These are phyloP conservation scores for Vanrija sp. DNA, from an alignment of 1,284 basidiomycete species.

Conservation along the genomic window DNA sequence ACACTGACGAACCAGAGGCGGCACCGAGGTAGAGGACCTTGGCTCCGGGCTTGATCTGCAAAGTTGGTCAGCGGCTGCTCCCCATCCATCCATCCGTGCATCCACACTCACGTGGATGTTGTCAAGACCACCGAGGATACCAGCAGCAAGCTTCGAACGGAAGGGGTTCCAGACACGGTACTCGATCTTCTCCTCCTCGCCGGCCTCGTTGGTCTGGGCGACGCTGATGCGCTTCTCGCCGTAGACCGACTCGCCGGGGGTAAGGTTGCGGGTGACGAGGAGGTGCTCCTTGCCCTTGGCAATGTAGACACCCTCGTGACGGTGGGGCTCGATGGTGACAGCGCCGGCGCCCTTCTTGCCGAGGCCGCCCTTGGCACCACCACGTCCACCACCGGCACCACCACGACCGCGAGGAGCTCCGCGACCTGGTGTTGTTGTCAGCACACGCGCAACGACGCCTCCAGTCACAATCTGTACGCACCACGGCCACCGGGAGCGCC, in stretches of 20 bases:
- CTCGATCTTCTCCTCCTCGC: conserved; percentile 78
- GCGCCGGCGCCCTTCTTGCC: conserved; percentile 75
- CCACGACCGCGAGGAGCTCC: conserved; percentile 51
- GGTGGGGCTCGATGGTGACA: conserved; percentile 90
- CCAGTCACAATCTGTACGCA: conserved; percentile 4
- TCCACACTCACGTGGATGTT: conserved; percentile 62
- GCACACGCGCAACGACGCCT: conserved; percentile 50
- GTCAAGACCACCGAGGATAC: conserved; percentile 93
- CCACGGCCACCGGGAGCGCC: conserved; percentile 31
- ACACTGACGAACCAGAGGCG: conserved; percentile 89
- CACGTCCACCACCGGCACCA: conserved; percentile 49
- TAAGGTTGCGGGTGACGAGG: conserved; percentile 95
- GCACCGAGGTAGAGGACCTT: conserved; percentile 98
- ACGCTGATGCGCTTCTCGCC: conserved; percentile 94
- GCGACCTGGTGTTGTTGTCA: conserved; percentile 10
- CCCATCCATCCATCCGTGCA: too few species aligned
- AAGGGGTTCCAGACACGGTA: conserved; percentile 99
- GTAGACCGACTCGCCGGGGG: conserved; percentile 95
- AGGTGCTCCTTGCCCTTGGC: conserved; percentile 91
- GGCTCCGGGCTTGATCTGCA: conserved; percentile 76
- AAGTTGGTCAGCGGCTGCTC: neutral
- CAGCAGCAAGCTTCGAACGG: conserved; percentile 93
- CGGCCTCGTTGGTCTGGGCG: conserved; percentile 62
- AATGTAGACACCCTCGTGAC: conserved; percentile 89
- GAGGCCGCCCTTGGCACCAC: conserved; percentile 53